A percentile compares a stretch with the other conserved stretches of the same genome.
phyloP scores from a whole-genome alignment of 176 grass and related monocot genomes.

The Cymbopogon citratus region DNA sequence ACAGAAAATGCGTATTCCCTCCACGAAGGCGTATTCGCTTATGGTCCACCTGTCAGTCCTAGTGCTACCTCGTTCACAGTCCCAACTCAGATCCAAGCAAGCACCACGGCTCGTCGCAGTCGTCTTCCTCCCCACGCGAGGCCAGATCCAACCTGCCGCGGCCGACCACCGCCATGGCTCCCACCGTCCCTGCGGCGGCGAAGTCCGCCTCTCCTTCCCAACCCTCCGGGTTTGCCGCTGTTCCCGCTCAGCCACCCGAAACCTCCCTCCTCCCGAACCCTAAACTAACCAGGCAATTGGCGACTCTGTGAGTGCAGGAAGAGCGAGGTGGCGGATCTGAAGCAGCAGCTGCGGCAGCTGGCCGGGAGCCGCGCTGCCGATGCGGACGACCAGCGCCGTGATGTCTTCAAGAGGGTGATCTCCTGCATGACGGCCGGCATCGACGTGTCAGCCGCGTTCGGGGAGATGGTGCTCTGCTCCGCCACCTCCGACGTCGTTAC shows the following conservation, averaged over 20 bases:
- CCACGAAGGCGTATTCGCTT: not conserved
- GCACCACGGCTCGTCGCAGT: slow-evolving; percentile 19
- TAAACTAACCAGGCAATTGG: slow-evolving; percentile 25
- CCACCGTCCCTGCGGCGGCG: slow-evolving; percentile 46
- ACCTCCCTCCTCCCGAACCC: slow-evolving; percentile 12
- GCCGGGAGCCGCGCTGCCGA: slow-evolving; percentile 78
- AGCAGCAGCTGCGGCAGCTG: slow-evolving; percentile 86
- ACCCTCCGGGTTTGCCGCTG: slow-evolving; percentile 56
- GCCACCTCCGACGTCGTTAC: slow-evolving; percentile 93
- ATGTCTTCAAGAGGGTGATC: slow-evolving; percentile 98
- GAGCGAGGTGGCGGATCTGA: slow-evolving; percentile 97
- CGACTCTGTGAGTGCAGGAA: slow-evolving; percentile 49
- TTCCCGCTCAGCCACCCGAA: not conserved
- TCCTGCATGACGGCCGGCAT: slow-evolving; percentile 99
- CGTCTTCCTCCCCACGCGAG: slow-evolving; percentile 31
- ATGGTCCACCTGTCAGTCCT: slow-evolving; percentile 16
- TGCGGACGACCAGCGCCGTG: slow-evolving; percentile 77
- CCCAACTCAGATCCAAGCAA: slow-evolving; percentile 27
- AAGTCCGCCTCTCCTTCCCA: slow-evolving; percentile 90
- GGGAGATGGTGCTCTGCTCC: slow-evolving; percentile 99
- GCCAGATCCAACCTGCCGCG: slow-evolving; percentile 37
- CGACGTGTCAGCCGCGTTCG: slow-evolving; percentile 93
- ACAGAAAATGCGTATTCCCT: not conserved
- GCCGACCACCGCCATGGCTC: slow-evolving; percentile 62
- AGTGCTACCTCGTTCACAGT: not conserved